Evolutionary conservation across 768 basidiomycete genomes (phyloP).

Genomic region (Boletus vinaceobasis): DNA sequence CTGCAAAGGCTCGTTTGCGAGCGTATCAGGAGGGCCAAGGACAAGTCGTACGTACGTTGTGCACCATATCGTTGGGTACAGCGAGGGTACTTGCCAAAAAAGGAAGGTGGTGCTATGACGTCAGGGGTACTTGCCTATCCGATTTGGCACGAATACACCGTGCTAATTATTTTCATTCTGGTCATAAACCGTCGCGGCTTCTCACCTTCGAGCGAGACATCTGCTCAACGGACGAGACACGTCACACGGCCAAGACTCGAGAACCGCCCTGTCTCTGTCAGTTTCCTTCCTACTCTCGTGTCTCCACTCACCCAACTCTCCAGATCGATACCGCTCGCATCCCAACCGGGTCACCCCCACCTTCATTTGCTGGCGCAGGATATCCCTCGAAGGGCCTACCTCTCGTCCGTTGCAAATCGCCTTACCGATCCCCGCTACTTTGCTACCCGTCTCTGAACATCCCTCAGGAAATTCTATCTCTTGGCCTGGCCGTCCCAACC

Average conservation of each 20-base stretch:
- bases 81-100: neutral
- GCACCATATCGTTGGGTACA: neutral
- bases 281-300: neutral
- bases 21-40: neutral
- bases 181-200: conserved; percentile 2
- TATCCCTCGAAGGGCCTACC: neutral
- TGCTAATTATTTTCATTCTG: conserved; percentile 4
- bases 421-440: neutral
- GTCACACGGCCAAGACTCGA: no score
- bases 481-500: neutral
- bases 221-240: neutral
- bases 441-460: neutral
- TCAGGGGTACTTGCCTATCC: conserved; percentile 18
- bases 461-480: neutral
- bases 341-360: neutral
- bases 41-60: neutral
- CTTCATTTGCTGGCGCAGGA: neutral
- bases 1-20: neutral
- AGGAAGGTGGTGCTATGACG: conserved; percentile 22
- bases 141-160: neutral
- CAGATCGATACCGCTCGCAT: neutral
- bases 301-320: neutral
- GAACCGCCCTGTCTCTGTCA: neutral
- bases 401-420: neutral
- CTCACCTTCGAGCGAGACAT: neutral